These are phyloP conservation scores for Didymella arachidicola DNA, from an alignment of 2,329 filamentous ascomycete species.

Conservation along the genomic window DNA sequence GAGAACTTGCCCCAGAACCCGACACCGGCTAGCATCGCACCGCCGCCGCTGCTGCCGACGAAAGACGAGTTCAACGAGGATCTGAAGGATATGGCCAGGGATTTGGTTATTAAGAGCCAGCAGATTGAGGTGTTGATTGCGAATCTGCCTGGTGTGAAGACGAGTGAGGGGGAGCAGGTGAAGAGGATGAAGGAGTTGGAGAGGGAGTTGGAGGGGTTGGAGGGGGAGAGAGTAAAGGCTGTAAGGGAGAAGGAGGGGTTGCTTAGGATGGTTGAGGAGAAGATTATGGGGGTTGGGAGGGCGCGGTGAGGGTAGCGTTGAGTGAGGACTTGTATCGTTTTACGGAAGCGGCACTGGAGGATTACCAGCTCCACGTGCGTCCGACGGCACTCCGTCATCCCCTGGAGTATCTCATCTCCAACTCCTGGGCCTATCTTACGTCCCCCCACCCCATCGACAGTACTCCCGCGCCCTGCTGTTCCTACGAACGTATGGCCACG, in stretches of 20 bases:
- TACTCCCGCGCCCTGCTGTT: no score
- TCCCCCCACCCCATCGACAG: no score
- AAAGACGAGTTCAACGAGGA: constrained; percentile 66
- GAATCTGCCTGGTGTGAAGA: constrained; percentile 77
- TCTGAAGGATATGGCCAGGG: constrained; percentile 75
- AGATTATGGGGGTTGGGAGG: constrained; percentile 50
- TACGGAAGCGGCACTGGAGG: no score
- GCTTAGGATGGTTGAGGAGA: constrained; percentile 56
- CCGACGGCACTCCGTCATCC: no score
- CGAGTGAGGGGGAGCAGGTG: constrained; percentile 79
- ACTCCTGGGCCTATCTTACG: no score
- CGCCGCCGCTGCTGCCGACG: constrained; percentile 24
- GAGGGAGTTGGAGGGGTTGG: constrained; percentile 53
- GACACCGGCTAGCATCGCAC: constrained; percentile 20
- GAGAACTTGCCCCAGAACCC: constrained; percentile 28
- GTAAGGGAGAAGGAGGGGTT: constrained; percentile 54
- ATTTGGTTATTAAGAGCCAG: constrained; percentile 80
- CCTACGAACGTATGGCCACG: no score
- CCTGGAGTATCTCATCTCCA: no score
- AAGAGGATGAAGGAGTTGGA: constrained; percentile 61
- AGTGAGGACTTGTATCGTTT: no score
- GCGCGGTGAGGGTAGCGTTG: constrained; percentile 20
- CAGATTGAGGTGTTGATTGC: constrained; percentile 82
- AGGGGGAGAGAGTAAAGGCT: constrained; percentile 52
- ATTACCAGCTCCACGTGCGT: no score